A percentile compares a stretch with the other conserved stretches of the same genome.
Conservation (phyloP, 2,329 filamentous ascomycete species). For the Aphanoascus verrucosus region DNA sequence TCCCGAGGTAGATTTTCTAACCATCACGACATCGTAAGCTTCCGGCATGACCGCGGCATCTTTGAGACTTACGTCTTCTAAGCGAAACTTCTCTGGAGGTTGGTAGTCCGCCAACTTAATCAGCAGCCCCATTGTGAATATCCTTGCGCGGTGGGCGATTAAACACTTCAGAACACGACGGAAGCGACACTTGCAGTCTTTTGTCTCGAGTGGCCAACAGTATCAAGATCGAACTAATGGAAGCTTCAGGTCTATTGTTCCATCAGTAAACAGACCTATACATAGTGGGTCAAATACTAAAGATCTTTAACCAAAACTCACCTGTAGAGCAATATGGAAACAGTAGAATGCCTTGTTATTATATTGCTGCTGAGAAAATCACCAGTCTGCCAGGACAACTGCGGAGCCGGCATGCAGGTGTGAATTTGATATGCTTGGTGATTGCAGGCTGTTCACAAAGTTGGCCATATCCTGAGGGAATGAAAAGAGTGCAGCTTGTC, state of each 20-base stretch:
- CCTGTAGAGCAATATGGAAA: not conserved
- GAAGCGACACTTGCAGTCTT: not conserved
- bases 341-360: not conserved
- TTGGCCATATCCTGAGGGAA: not conserved
- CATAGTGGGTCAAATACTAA: not conserved
- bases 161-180: not conserved
- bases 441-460: not conserved
- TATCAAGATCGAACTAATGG: not conserved
- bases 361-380: not conserved
- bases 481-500: not conserved
- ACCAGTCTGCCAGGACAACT: not conserved
- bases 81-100: slow-evolving; percentile 25
- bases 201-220: too few relatives aligned
- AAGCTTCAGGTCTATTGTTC: not conserved
- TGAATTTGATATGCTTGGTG: not conserved
- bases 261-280: not conserved
- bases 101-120: not conserved
- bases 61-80: slow-evolving; percentile 28
- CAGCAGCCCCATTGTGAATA: not conserved
- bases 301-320: not conserved
- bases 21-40: slow-evolving; percentile 5
- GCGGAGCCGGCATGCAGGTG: not conserved
- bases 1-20: slow-evolving; percentile 73
- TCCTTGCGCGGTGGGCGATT: not conserved
- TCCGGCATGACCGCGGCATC: not conserved